These are phyloP conservation scores for Hymenoscyphus linearis DNA, from an alignment of 2,329 filamentous ascomycete genomes.

Conservation along the genomic window DNA sequence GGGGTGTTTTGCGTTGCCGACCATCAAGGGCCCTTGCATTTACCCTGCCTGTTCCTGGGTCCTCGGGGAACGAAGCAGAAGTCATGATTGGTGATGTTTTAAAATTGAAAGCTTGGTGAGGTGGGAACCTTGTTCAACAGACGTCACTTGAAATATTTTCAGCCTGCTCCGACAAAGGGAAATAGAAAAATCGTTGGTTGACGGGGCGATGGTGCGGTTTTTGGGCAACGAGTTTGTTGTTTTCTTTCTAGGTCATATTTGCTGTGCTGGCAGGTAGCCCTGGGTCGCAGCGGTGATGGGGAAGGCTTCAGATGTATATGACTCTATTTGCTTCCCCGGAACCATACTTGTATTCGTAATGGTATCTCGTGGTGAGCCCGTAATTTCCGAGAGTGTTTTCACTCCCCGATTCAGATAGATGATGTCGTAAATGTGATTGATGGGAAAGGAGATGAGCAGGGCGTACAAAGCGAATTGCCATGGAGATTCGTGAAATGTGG, in stretches of 20 bases:
- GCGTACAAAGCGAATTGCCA: neutral
- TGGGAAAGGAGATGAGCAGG: neutral
- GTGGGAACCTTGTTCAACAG: neutral
- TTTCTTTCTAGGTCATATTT: neutral
- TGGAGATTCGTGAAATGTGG: neutral
- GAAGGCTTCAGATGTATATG: neutral
- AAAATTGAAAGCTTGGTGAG: neutral
- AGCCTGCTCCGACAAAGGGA: neutral
- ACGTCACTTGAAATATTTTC: slow-evolving; percentile 2
- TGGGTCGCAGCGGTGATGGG: neutral
- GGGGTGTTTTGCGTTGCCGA: slow-evolving; percentile 2
- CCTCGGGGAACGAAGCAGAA: neutral
- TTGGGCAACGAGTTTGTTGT: neutral
- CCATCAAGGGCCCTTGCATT: neutral
- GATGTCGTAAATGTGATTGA: neutral
- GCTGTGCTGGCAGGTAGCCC: neutral
- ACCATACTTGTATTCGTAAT: neutral
- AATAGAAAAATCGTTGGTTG: neutral
- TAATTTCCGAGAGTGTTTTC: neutral
- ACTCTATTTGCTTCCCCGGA: neutral
- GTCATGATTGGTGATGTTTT: neutral
- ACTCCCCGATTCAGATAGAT: neutral
- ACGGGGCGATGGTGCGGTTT: neutral
- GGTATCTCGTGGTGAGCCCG: neutral
- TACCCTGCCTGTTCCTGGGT: neutral